phyloP scores from a whole-genome alignment of 2,329 filamentous ascomycete genomes.

The Claviceps sp. region DNA sequence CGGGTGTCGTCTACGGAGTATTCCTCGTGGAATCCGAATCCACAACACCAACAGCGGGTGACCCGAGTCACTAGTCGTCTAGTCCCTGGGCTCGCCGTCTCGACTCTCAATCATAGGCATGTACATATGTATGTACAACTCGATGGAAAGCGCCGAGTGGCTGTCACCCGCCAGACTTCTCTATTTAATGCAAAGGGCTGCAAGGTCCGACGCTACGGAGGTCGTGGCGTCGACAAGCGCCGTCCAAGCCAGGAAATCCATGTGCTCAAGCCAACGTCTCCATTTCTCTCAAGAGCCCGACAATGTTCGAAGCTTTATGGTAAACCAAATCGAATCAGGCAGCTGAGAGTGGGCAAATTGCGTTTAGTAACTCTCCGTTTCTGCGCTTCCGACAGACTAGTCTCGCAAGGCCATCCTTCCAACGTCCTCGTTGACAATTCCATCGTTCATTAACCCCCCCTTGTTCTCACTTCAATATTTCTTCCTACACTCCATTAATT shows the following conservation, averaged over 20 bases:
- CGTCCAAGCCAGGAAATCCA: constrained; percentile 4
- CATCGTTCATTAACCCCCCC: neutral
- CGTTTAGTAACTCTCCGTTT: neutral
- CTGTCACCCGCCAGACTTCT: no score
- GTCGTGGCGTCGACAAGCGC: neutral
- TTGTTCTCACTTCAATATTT: neutral
- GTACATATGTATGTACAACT: neutral
- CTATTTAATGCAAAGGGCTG: neutral
- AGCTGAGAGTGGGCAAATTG: neutral
- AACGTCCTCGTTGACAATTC: neutral
- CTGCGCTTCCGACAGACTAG: neutral
- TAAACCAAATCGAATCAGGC: neutral
- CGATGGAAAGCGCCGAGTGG: neutral
- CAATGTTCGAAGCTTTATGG: neutral
- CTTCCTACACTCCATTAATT: neutral
- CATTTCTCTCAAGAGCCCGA: neutral
- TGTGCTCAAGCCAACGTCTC: constrained; percentile 2
- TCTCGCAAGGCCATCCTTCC: neutral
- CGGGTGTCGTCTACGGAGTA: no score
- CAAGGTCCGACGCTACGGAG: neutral
- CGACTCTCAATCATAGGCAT: neutral
- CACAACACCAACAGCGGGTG: no score
- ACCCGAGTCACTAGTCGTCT: neutral
- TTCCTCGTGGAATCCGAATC: no score
- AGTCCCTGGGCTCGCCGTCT: neutral